These are phyloP conservation scores for Mercurialis annua DNA, from an alignment of 345 rosid genomes.

Conservation along the genomic window DNA sequence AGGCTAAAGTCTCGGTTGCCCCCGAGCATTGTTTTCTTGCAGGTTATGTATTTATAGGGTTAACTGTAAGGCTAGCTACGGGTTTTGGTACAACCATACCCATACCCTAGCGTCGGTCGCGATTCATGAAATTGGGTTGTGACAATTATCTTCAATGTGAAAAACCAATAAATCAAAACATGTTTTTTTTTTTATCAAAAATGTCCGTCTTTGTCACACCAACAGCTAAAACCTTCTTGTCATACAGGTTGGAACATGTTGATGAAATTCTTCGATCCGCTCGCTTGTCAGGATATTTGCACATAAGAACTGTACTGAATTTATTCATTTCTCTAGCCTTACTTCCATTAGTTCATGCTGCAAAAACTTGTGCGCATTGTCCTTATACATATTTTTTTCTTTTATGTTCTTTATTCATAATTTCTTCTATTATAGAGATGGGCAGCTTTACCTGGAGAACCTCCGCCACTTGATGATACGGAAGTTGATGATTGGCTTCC, in stretches of 20 bases:
- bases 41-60: too few species aligned
- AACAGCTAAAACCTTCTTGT: neutral
- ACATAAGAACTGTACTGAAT: conserved; percentile 64
- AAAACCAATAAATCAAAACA: neutral
- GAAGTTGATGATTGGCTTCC: conserved; percentile 99
- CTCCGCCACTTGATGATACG: conserved; percentile 79
- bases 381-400: conserved; percentile 1
- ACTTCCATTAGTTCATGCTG: conserved; percentile 18
- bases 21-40: too few species aligned
- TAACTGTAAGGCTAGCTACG: too few species aligned
- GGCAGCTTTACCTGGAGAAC: conserved; percentile 95
- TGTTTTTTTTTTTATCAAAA: neutral
- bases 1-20: too few species aligned
- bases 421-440: conserved; percentile 58
- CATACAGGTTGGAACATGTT: conserved; percentile 76
- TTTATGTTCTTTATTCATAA: neutral
- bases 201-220: neutral
- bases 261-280: conserved; percentile 92
- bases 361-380: conserved; percentile 6
- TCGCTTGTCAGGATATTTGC: conserved; percentile 76
- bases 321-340: conserved; percentile 5
- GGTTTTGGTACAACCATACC: too few species aligned
- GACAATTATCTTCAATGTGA: conserved; percentile 8
- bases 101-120: too few species aligned
- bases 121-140: too few species aligned